These are phyloP conservation scores for Poa annua DNA, from an alignment of 176 grass and related monocot species.

Conservation along the genomic window DNA sequence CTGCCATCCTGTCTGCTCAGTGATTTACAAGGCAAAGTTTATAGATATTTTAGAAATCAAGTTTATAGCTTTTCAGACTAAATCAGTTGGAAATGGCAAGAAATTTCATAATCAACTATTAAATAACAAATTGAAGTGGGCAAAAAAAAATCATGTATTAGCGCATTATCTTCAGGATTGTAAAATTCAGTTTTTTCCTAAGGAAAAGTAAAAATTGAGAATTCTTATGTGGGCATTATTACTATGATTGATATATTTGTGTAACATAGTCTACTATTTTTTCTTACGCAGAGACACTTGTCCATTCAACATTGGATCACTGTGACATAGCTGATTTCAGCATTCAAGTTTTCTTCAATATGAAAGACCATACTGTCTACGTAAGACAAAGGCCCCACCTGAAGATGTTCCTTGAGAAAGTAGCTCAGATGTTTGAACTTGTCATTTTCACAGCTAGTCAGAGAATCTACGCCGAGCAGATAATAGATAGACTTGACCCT, in stretches of 20 bases:
- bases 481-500: conserved; percentile 92
- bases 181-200: conserved; percentile 30
- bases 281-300: conserved; percentile 92
- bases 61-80: conserved; percentile 2
- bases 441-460: conserved; percentile 97
- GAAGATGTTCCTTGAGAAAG: conserved; percentile 85
- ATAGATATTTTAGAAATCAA: not conserved
- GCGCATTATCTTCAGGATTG: not conserved
- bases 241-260: conserved; percentile 11
- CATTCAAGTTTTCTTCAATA: conserved; percentile 85
- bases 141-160: conserved; percentile 5
- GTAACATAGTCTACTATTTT: conserved; percentile 32
- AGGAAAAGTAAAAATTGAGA: conserved; percentile 20
- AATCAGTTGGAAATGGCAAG: not conserved
- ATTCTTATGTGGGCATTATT: conserved; percentile 8
- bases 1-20: not conserved
- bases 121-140: not conserved
- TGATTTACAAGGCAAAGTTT: conserved; percentile 9
- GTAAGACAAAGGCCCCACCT: conserved; percentile 88
- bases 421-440: conserved; percentile 88
- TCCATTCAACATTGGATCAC: conserved; percentile 84
- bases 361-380: conserved; percentile 87
- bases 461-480: conserved; percentile 85
- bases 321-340: conserved; percentile 76
- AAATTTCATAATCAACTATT: conserved; percentile 20